Evolutionary conservation across 176 grass and related monocot genomes (phyloP).

Genomic region (Ananas comosus): DNA sequence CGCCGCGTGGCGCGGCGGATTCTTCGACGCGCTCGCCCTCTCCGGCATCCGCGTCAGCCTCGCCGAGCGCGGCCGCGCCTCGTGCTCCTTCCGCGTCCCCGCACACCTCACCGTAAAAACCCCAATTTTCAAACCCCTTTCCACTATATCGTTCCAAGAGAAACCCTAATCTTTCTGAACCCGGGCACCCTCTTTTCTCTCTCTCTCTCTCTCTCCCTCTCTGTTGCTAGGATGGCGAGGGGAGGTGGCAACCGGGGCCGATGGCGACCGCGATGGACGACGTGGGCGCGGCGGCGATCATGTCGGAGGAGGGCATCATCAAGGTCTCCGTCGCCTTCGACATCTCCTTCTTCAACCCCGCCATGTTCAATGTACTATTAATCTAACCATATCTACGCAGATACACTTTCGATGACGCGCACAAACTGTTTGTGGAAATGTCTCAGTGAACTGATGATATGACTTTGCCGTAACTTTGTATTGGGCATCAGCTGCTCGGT

Average conservation of each 20-base stretch:
- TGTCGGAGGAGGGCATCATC: conserved; percentile 65
- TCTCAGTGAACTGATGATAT: neutral
- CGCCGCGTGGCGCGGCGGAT: conserved; percentile 16
- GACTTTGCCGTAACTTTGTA: neutral
- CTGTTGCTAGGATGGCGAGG: conserved; percentile 42
- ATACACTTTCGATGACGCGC: neutral
- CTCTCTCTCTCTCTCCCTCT: neutral
- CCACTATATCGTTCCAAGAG: too few species aligned
- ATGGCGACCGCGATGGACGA: conserved; percentile 61
- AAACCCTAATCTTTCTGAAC: neutral
- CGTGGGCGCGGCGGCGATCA: conserved; percentile 70
- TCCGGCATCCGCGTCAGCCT: conserved; percentile 38
- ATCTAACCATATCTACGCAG: neutral
- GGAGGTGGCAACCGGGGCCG: conserved; percentile 73
- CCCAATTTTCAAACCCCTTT: too few species aligned
- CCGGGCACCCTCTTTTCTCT: neutral
- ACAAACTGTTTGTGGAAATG: neutral
- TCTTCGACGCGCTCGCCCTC: conserved; percentile 55
- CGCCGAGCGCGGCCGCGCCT: conserved; percentile 24
- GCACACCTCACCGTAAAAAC: conserved; percentile 45
- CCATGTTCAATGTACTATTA: conserved; percentile 42
- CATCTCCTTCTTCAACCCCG: conserved; percentile 54
- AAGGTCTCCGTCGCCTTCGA: conserved; percentile 66
- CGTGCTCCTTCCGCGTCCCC: conserved; percentile 57
- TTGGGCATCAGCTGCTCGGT: neutral